Base-by-base conservation (phyloP, 768 basidiomycete species). In the Podaxis sp. region DNA sequence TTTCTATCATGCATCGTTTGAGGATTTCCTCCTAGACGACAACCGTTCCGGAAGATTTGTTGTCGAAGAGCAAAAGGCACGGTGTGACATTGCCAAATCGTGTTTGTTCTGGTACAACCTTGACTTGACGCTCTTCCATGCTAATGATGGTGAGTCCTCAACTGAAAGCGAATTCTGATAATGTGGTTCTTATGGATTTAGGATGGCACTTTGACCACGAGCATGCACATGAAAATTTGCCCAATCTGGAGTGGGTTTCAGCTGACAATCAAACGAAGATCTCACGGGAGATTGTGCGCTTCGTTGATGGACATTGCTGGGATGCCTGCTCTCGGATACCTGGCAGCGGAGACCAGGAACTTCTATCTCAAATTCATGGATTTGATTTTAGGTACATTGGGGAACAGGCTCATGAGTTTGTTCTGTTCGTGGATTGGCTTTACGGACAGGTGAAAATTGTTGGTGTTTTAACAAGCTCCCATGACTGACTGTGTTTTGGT, bases 351-450 rank as follows among this genome's bases (percentile, higher is more conserved):
- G 54, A 40, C n/a, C 36, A 39, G 39, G 54, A 24, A 9, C 38
- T 55, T 39, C 38, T 55, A 6, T 24, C 39, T 24, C 36, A 7
- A 9, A 39, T 55, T 38, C 39, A 19, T 24, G 36, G 15, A 7
- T 55, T 55, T 40, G 54, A 55, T 39, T 55, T 55, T 13, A 55
- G 54, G 24, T 55, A 55, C 19, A 55, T 55, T n/a, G 22, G n/a
- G n/a, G n/a, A n/a, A n/a, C n/a, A n/a, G n/a, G n/a, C n/a, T n/a
- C n/a, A 22, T n/a, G 2, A 38, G 19, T 13, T 38, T 12, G 36
- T 39, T 11, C n/a, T 13, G 17, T 55, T 39, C 19, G 54, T 19
- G 15, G 40, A 55, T 4, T 55, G 54, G 54, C 8, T 38, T 28
- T 24, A 39, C 54, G 5, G 12, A 4, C 33, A 55, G 36, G 54